These are phyloP conservation scores for Aspergillus awamori DNA, from an alignment of 2,329 filamentous ascomycete genomes.

Conservation along the genomic window DNA sequence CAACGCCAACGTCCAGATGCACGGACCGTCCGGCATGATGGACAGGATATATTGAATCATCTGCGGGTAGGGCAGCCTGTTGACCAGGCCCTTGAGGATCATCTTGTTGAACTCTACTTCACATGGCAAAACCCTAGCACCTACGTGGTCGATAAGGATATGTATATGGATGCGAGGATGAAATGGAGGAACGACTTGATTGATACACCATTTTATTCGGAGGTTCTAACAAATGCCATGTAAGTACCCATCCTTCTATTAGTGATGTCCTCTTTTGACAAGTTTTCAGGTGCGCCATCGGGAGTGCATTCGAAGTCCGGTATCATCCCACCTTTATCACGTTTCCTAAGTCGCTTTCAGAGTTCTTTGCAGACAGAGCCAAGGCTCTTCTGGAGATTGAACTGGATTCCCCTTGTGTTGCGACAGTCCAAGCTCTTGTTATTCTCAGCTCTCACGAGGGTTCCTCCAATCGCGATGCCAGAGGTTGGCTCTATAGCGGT, in stretches of 20 bases:
- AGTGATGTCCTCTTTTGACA: background rate
- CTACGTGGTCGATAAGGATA: conserved; percentile 49
- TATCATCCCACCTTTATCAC: conserved; percentile 36
- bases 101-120: conserved; percentile 51
- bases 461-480: conserved; percentile 38
- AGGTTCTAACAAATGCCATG: conserved; percentile 48
- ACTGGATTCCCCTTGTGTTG: conserved; percentile 46
- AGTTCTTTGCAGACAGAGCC: conserved; percentile 42
- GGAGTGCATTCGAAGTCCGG: conserved; percentile 36
- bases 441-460: conserved; percentile 47
- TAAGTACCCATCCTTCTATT: conserved; percentile 18
- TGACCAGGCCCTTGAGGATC: conserved; percentile 46
- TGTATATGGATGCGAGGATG: conserved; percentile 39
- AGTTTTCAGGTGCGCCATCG: conserved; percentile 15
- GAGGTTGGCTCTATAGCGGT: conserved; percentile 49
- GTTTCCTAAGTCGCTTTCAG: conserved; percentile 39
- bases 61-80: conserved; percentile 47
- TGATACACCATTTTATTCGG: conserved; percentile 46
- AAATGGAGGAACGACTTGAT: conserved; percentile 43
- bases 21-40: conserved; percentile 43
- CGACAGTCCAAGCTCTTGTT: conserved; percentile 48
- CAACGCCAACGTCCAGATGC: conserved; percentile 32
- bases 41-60: conserved; percentile 46
- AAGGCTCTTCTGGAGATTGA: conserved; percentile 48
- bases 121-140: conserved; percentile 53